These are phyloP conservation scores for Starmerella vaccinii DNA, from an alignment of 805 yeast genomes.

Conservation along the genomic window DNA sequence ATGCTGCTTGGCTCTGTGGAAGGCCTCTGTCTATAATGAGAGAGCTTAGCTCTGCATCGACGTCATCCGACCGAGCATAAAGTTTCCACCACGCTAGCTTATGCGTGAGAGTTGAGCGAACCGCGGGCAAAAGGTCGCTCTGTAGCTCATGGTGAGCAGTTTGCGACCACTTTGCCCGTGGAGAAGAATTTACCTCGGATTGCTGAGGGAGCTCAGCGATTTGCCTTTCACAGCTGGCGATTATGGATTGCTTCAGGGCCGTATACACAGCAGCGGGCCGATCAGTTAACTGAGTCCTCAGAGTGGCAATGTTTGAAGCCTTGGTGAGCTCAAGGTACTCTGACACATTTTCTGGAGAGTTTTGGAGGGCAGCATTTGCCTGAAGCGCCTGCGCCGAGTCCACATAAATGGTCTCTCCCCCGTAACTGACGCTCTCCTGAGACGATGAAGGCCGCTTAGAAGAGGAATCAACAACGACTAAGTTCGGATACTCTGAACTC, in stretches of 20 bases:
- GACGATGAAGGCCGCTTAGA: not conserved
- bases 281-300: constrained; percentile 21
- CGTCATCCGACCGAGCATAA: constrained; percentile 32
- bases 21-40: constrained; percentile 22
- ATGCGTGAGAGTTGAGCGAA: constrained; percentile 19
- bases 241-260: constrained; percentile 24
- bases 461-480: constrained; percentile 18
- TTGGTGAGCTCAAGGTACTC: constrained; percentile 21
- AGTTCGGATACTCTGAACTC: constrained; percentile 21
- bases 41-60: constrained; percentile 25
- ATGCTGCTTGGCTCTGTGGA: constrained; percentile 27
- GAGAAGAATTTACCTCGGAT: constrained; percentile 12
- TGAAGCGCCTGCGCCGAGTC: constrained; percentile 22
- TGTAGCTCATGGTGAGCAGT: constrained; percentile 35
- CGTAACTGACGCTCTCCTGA: not conserved
- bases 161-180: constrained; percentile 30
- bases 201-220: constrained; percentile 19
- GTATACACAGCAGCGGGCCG: constrained; percentile 13
- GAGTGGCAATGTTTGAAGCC: constrained; percentile 23
- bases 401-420: constrained; percentile 14
- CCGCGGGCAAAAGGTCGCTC: constrained; percentile 25
- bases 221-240: constrained; percentile 27
- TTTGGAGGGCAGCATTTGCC: constrained; percentile 25
- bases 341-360: constrained; percentile 26
- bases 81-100: constrained; percentile 33